Base-by-base conservation (phyloP, 108 stramenopile genomes). In the Discostella stelligeroides region DNA sequence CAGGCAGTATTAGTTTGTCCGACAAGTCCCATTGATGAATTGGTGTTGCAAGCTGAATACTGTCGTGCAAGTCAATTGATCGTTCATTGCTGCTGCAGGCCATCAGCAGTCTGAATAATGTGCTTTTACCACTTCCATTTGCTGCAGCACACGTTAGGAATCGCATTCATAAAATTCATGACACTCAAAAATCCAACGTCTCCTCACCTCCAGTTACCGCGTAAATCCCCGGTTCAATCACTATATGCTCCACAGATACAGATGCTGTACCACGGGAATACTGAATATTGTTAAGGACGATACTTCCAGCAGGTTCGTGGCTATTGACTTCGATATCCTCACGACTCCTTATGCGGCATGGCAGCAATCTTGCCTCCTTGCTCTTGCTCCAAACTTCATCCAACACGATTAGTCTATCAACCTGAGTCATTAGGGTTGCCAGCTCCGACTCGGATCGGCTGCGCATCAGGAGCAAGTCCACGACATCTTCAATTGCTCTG, bases 401-500 rank as follows among this genome's bases (percentile, higher is more conserved):
- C 14, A 92, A 66, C 21, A 82, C 85, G 43, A 81, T 71, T 51
- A 95, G 66, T 50, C 87, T 87, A 1, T 83, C 86, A 48, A 90
- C 90, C 67, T 91, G 83, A 1, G 89, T 90, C 77, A 84, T 82
- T 82, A 95, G 90, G 4, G 85, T 81, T 0, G 94, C 94, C 58
- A 95, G 39, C 50, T 95, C 94, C 4, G 86, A 86, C 68, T 95
- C 94, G 21, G 81, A 84, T 50, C 94, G 76, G 53, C 90, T 91
- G 39, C 86, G 76, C 76, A 92, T 95, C 17, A 95, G 66, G 6
- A 86, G 74, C 68, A 89, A 86, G 65, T 95, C 90, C 8, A 95
- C 85, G 10, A 88, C 85, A 79, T 95, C 94, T 61, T 95, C 94
- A 70, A 92, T 90, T 21, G 94, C 94, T 23, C 94, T 63, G 18